A percentile compares a stretch with the other conserved stretches of the same genome.
Evolutionary conservation across 2,329 filamentous ascomycete genomes (phyloP).

Genomic region (Stachybotrys chlorohalonatus): DNA sequence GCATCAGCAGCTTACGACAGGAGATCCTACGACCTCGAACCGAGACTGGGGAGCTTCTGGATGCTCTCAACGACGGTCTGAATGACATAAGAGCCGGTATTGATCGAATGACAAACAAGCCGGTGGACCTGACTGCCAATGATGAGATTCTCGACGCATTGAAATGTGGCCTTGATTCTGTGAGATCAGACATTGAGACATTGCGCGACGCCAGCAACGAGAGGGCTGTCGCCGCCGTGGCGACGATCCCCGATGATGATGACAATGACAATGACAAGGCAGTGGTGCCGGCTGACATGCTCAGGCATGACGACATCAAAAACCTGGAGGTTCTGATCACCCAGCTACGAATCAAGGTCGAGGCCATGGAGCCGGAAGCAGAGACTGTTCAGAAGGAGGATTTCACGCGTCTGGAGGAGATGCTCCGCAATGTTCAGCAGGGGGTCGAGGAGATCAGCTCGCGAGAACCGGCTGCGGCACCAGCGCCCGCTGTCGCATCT

Average conservation of each 20-base stretch:
- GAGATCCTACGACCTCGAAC: slow-evolving; percentile 61
- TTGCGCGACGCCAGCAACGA: slow-evolving; percentile 53
- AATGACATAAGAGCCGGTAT: slow-evolving; percentile 68
- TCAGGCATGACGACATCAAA: slow-evolving; percentile 68
- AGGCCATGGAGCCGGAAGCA: slow-evolving; percentile 33
- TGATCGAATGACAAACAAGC: slow-evolving; percentile 69
- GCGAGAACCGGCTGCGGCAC: slow-evolving; percentile 14
- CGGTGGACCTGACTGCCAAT: slow-evolving; percentile 71
- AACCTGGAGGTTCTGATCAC: slow-evolving; percentile 77
- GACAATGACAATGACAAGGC: slow-evolving; percentile 14
- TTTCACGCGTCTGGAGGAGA: slow-evolving; percentile 44
- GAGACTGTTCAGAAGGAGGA: slow-evolving; percentile 41
- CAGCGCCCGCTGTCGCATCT: slow-evolving; percentile 5
- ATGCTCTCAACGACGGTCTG: slow-evolving; percentile 82
- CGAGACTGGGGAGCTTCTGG: slow-evolving; percentile 80
- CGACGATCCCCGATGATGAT: slow-evolving; percentile 41
- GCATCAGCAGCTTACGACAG: slow-evolving; percentile 64
- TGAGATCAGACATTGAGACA: slow-evolving; percentile 70
- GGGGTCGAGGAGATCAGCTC: slow-evolving; percentile 35
- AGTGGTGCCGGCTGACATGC: slow-evolving; percentile 34
- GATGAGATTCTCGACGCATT: slow-evolving; percentile 86
- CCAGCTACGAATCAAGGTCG: slow-evolving; percentile 76
- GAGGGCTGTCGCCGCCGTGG: slow-evolving; percentile 27
- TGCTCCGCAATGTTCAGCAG: slow-evolving; percentile 37
- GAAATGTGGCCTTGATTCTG: slow-evolving; percentile 66